Evolutionary conservation across 2,329 filamentous ascomycete species (phyloP).

Genomic region (Ophiostoma novo-ulmi): DNA sequence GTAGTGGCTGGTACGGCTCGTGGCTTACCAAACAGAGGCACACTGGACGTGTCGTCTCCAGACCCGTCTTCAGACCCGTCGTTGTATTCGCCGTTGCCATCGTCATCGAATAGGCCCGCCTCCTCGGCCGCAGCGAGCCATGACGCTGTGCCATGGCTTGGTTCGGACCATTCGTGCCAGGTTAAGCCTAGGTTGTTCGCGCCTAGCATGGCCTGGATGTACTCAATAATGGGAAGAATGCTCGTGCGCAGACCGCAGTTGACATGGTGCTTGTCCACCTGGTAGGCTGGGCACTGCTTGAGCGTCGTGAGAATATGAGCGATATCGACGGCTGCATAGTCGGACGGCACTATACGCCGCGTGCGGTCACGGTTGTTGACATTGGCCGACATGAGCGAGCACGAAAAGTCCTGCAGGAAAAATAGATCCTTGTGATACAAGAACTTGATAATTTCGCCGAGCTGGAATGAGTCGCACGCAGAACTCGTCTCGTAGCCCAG

Average conservation of each 20-base stretch:
- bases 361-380: slow-evolving; percentile 8
- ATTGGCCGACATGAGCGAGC: slow-evolving; percentile 33
- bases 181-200: slow-evolving; percentile 43
- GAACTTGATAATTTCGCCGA: slow-evolving; percentile 72
- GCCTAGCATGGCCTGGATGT: slow-evolving; percentile 54
- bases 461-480: slow-evolving; percentile 71
- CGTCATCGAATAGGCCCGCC: slow-evolving; percentile 26
- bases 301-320: slow-evolving; percentile 55
- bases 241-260: slow-evolving; percentile 67
- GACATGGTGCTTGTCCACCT: slow-evolving; percentile 66
- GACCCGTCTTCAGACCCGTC: slow-evolving; percentile 16
- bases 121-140: slow-evolving; percentile 25
- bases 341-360: not conserved
- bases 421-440: slow-evolving; percentile 58
- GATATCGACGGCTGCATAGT: slow-evolving; percentile 46
- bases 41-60: not conserved
- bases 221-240: slow-evolving; percentile 61
- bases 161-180: slow-evolving; percentile 44
- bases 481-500: slow-evolving; percentile 68
- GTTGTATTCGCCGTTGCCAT: slow-evolving; percentile 24
- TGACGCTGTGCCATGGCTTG: slow-evolving; percentile 30
- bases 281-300: slow-evolving; percentile 64
- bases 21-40: slow-evolving; percentile 21
- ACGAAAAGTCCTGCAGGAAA: slow-evolving; percentile 51
- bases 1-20: not conserved